Percentiles rank a stretch among this genome's conserved stretches.
Evolutionary conservation across 208 protist species (phyloP).

Genomic region (Crithidia brevicula): DNA sequence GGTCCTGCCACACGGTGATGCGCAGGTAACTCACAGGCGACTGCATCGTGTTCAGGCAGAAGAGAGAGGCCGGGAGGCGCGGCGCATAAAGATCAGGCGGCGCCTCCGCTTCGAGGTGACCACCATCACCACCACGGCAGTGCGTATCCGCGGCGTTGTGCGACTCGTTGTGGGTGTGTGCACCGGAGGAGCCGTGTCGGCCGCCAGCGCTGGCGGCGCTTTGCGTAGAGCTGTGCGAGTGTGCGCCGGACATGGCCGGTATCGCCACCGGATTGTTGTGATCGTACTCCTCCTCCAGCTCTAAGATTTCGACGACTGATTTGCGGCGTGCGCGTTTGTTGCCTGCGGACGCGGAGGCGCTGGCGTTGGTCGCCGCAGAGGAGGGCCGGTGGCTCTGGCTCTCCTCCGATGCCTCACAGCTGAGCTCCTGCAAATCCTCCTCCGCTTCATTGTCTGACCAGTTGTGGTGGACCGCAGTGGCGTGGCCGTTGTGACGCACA

Average conservation of each 20-base stretch:
- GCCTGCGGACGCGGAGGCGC: neutral
- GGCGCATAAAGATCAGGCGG: constrained; percentile 13
- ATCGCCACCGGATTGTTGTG: constrained; percentile 6
- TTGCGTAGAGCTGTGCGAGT: neutral
- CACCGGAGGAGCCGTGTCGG: neutral
- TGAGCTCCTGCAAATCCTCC: constrained; percentile 2
- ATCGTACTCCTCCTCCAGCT: constrained; percentile 25
- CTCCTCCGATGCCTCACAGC: neutral
- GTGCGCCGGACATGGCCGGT: neutral
- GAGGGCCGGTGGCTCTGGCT: constrained; percentile 1
- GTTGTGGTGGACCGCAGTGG: neutral
- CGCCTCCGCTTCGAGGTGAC: too few species aligned
- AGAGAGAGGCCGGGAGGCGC: constrained; percentile 20
- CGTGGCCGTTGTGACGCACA: neutral
- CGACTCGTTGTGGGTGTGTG: too few species aligned
- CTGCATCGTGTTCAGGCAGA: constrained; percentile 49
- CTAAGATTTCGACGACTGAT: constrained; percentile 18
- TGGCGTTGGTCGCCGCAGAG: neutral
- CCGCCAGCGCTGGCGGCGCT: neutral
- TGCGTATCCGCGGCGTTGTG: too few species aligned
- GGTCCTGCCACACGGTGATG: constrained; percentile 60
- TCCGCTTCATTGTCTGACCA: constrained; percentile 19
- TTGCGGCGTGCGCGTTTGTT: constrained; percentile 6
- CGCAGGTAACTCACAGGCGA: constrained; percentile 41
- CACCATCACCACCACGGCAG: too few species aligned